Evolutionary conservation across 2,329 filamentous ascomycete genomes (phyloP), one percentile per base, ranked within the genome.

Genomic region (Polychaeton citri): DNA sequence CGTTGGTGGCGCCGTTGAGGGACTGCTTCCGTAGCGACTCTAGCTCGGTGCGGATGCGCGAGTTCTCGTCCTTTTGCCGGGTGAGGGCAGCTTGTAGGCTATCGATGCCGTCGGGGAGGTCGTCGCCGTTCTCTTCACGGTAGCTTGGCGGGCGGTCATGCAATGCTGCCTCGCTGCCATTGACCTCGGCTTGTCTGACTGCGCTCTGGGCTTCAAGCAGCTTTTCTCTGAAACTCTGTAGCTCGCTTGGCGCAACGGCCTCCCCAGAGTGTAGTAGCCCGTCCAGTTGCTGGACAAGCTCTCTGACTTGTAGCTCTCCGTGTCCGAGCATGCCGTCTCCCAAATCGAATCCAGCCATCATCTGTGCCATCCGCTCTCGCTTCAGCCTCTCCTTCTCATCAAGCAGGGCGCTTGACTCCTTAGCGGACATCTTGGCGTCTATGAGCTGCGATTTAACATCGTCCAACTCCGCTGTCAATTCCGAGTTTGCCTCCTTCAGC

Each of bases 321-420:
- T 90, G 82, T 47, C 86, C 94, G 58, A 96, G 93, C 20, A 92
- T 79, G 39, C 95, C 87, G 33, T 81, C 80, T 31, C 86, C 88
- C 21, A 98, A 74, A 53, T 98, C 88, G 51, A 98, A 96, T 3
- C 88, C 86, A 40, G 90, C 90, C 88, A 98, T 95, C 90, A 98
- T 98, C 71, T 95, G 83, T 30, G 90, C 90, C 90, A 98, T 98
- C 63, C 92, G 90, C 65, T 98, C 90, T 1, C 87, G 85, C 71
- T 98, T 98, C 66, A 86, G 87, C 69, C 86, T 88, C 63, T 96
- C 92, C 70, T 98, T 98, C 63, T 96, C 90, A 49, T 96, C 88
- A 15, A 92, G 66, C 12, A 85, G 80, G 6, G 86, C 86, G 31
- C 76, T 86, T 2, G 82, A 88, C 63, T 96, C 90, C 65, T 90